phyloP scores from a whole-genome alignment of 2,329 filamentous ascomycete genomes.

The Beauveria australis region DNA sequence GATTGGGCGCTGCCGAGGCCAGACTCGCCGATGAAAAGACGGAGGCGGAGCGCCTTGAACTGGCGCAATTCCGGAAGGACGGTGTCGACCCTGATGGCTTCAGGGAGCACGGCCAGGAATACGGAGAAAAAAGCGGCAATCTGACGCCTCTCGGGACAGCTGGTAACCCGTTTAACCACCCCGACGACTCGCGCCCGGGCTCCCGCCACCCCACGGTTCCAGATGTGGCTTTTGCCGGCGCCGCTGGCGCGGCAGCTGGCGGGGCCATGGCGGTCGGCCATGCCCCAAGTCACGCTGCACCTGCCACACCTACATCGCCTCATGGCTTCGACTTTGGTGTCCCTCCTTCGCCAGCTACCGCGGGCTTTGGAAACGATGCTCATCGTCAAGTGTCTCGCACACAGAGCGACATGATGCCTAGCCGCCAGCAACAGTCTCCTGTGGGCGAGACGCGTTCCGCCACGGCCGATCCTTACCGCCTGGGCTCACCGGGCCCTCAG shows the following conservation, averaged over 20 bases:
- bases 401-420: conserved; percentile 3
- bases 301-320: conserved; percentile 6
- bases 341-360: neutral
- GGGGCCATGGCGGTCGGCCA: neutral
- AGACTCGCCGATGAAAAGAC: conserved; percentile 34
- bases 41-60: conserved; percentile 41
- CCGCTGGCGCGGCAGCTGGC: neutral
- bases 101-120: conserved; percentile 19
- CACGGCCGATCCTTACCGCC: conserved; percentile 10
- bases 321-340: conserved; percentile 10
- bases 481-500: conserved; percentile 14
- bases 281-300: conserved; percentile 1
- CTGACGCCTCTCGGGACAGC: conserved; percentile 1
- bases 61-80: conserved; percentile 39
- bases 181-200: conserved; percentile 6
- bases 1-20: conserved; percentile 43
- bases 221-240: neutral
- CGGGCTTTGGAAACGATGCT: neutral
- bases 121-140: conserved; percentile 8
- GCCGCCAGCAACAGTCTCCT: neutral
- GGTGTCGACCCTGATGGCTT: conserved; percentile 42
- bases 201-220: neutral
- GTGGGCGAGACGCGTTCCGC: neutral
- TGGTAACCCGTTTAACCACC: conserved; percentile 7
- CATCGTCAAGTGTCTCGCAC: conserved; percentile 10